Conservation (phyloP, 2,329 filamentous ascomycete species). For the Aspergillus fructus region DNA sequence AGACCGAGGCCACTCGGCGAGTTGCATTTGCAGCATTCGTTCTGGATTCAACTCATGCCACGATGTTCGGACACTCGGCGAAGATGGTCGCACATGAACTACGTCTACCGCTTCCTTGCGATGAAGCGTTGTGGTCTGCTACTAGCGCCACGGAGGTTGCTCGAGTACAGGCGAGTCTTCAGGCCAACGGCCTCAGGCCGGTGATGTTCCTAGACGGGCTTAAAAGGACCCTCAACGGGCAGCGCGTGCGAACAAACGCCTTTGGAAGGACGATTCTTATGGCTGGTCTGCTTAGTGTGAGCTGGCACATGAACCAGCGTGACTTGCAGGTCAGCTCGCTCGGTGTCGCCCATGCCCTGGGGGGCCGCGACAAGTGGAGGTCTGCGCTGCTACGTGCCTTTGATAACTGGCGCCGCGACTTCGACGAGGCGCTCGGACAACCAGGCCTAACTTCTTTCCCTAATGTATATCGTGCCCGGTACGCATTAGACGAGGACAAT, state of each 20-base stretch:
- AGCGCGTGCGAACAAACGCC: constrained; percentile 83
- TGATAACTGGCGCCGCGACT: constrained; percentile 90
- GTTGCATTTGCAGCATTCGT: constrained; percentile 93
- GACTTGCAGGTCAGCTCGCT: constrained; percentile 90
- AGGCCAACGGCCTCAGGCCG: constrained; percentile 78
- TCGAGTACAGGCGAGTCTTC: constrained; percentile 75
- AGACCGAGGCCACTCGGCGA: constrained; percentile 83
- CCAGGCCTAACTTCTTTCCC: constrained; percentile 29
- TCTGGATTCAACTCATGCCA: constrained; percentile 92
- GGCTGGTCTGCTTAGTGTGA: constrained; percentile 88
- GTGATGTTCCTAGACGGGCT: constrained; percentile 87
- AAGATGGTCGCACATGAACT: constrained; percentile 98
- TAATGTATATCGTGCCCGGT: constrained; percentile 25
- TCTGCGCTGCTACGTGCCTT: constrained; percentile 81
- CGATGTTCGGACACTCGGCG: constrained; percentile 95
- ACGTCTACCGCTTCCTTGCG: constrained; percentile 84
- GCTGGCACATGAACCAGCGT: constrained; percentile 96
- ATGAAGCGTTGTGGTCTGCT: constrained; percentile 89
- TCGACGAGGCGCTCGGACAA: constrained; percentile 75
- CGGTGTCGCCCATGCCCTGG: constrained; percentile 74
- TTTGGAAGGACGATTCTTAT: constrained; percentile 93
- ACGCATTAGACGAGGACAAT: constrained; percentile 58
- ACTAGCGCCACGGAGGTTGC: constrained; percentile 84
- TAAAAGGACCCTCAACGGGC: constrained; percentile 82
- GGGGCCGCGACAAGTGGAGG: constrained; percentile 88